Evolutionary conservation across 2,329 filamentous ascomycete genomes (phyloP).

Genomic region (Fusarium oligoseptatum): DNA sequence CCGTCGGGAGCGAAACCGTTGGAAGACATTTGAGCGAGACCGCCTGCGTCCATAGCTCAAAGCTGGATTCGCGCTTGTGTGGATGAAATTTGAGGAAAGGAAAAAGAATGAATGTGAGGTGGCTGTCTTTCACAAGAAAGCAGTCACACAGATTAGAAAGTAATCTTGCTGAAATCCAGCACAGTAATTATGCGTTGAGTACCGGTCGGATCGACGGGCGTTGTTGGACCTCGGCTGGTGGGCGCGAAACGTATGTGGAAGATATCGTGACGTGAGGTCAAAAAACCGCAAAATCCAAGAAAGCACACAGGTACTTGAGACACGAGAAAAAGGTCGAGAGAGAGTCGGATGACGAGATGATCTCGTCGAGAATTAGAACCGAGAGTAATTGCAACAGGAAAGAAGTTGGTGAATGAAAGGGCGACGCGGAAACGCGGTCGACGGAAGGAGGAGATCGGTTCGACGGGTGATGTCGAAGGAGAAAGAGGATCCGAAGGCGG

Average conservation of each 20-base stretch:
- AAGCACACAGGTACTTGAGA: constrained; percentile 31
- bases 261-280: constrained; percentile 33
- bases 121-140: constrained; percentile 33
- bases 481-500: constrained; percentile 18
- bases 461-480: constrained; percentile 13
- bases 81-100: constrained; percentile 24
- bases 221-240: constrained; percentile 28
- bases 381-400: constrained; percentile 36
- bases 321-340: constrained; percentile 29
- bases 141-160: constrained; percentile 42
- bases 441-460: constrained; percentile 30
- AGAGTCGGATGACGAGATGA: constrained; percentile 35
- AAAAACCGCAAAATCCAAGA: constrained; percentile 46
- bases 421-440: constrained; percentile 33
- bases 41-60: constrained; percentile 89
- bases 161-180: constrained; percentile 35
- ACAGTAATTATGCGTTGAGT: constrained; percentile 43
- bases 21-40: constrained; percentile 99
- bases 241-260: constrained; percentile 36
- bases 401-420: constrained; percentile 43
- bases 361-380: constrained; percentile 41
- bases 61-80: constrained; percentile 33
- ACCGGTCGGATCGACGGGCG: constrained; percentile 40
- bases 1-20: constrained; percentile 80
- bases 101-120: constrained; percentile 40